Percentiles rank a stretch among this genome's conserved stretches.
Evolutionary conservation across 257 asterid species (phyloP).

Genomic region (Thymus quinquecostatus): DNA sequence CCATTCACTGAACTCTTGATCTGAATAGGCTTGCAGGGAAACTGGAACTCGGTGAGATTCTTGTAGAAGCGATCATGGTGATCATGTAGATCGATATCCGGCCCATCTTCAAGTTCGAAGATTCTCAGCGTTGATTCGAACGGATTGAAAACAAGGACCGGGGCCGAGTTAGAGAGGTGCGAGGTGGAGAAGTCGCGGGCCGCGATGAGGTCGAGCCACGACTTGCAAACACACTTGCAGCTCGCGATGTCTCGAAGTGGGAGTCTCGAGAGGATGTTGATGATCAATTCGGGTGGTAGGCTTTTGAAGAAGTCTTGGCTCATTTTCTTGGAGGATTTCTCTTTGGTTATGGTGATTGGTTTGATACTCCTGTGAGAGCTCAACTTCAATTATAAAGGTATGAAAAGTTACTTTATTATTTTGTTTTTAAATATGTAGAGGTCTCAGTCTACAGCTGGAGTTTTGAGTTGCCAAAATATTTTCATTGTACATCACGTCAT

Average conservation of each 20-base stretch:
- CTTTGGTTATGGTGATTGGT: too few relatives aligned
- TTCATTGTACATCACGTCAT: too few relatives aligned
- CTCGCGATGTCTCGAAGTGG: not conserved
- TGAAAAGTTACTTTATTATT: too few relatives aligned
- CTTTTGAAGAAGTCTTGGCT: not conserved
- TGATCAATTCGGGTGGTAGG: not conserved
- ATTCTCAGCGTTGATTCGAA: not conserved
- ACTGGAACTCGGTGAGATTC: too few relatives aligned
- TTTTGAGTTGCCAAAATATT: too few relatives aligned
- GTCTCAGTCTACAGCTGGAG: too few relatives aligned
- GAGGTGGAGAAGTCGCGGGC: not conserved
- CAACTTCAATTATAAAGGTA: too few relatives aligned
- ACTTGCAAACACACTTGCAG: not conserved
- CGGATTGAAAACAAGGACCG: not conserved
- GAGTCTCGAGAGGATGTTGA: not conserved
- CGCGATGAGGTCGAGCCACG: not conserved
- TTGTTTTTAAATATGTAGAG: too few relatives aligned
- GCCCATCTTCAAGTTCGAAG: too few relatives aligned
- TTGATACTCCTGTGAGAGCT: too few relatives aligned
- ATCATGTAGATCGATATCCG: too few relatives aligned
- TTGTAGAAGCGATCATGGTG: too few relatives aligned
- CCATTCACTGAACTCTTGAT: not conserved
- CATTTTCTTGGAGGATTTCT: not conserved
- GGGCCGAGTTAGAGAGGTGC: not conserved
- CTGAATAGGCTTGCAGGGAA: not conserved